phyloP scores from a whole-genome alignment of 352 stramenopile genomes.

The Phytophthora capsici region DNA sequence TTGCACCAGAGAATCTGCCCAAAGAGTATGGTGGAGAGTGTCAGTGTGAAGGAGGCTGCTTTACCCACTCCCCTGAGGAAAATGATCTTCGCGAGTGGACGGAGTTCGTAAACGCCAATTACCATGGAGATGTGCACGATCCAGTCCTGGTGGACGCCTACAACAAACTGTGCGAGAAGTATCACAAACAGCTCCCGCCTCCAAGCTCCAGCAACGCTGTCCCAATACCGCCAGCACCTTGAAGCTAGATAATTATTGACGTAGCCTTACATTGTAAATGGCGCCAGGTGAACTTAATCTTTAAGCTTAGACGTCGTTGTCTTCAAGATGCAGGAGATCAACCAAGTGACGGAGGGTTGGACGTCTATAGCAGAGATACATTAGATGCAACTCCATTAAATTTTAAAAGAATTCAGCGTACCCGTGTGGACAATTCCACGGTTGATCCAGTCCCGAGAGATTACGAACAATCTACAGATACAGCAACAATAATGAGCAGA shows the following conservation, averaged over 20 bases:
- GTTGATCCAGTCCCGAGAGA: conserved; percentile 90
- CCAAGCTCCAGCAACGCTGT: conserved; percentile 7
- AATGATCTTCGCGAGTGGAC: conserved; percentile 68
- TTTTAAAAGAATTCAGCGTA: conserved; percentile 27
- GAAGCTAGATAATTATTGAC: conserved; percentile 36
- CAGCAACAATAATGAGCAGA: conserved; percentile 2
- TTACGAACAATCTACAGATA: conserved; percentile 81
- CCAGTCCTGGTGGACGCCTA: conserved; percentile 43
- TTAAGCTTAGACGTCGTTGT: conserved; percentile 21
- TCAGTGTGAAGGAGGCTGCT: conserved; percentile 63
- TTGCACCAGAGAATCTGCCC: conserved; percentile 67
- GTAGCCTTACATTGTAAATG: conserved; percentile 29
- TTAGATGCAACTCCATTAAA: neutral
- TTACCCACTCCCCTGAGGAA: conserved; percentile 71
- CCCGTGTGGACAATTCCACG: conserved; percentile 97
- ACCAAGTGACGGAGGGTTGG: conserved; percentile 84
- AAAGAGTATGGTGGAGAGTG: conserved; percentile 73
- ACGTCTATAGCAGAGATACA: conserved; percentile 35
- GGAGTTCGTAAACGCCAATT: conserved; percentile 55
- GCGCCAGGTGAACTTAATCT: conserved; percentile 6
- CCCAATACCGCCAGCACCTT: conserved; percentile 10
- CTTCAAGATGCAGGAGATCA: conserved; percentile 53
- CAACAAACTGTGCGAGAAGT: conserved; percentile 57
- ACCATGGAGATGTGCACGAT: conserved; percentile 37
- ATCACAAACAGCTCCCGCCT: conserved; percentile 45